Evolutionary conservation across 1,139 yeast genomes (phyloP).

Genomic region (Blastobotrys petasosporus): DNA sequence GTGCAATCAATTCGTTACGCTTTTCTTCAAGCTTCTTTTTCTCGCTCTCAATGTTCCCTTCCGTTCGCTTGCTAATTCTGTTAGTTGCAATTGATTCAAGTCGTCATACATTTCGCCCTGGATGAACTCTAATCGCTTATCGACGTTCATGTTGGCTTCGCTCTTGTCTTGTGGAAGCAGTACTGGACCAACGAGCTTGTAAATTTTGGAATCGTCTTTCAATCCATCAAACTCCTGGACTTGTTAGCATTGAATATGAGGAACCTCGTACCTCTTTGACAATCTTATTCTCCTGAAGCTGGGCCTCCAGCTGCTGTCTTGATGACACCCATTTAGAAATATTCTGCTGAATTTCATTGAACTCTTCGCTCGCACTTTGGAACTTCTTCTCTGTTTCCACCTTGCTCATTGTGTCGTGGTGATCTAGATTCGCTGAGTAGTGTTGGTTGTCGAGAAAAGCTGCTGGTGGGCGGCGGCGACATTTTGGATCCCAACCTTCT

Average conservation of each 20-base stretch:
- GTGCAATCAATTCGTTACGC: slow-evolving; percentile 31
- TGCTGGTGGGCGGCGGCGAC: neutral
- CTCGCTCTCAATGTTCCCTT: slow-evolving; percentile 29
- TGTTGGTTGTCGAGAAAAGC: neutral
- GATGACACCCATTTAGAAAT: slow-evolving; percentile 32
- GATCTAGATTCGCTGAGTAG: neutral
- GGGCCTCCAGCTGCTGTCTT: slow-evolving; percentile 57
- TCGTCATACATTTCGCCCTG: slow-evolving; percentile 54
- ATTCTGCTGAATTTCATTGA: slow-evolving; percentile 31
- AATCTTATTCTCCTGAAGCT: slow-evolving; percentile 80
- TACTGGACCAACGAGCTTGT: slow-evolving; percentile 87
- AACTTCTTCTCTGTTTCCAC: slow-evolving; percentile 16
- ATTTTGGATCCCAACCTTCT: neutral
- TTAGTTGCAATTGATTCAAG: neutral
- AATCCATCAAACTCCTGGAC: slow-evolving; percentile 55
- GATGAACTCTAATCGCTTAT: slow-evolving; percentile 83
- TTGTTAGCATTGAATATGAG: neutral
- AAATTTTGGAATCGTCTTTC: slow-evolving; percentile 62
- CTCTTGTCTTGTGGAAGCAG: slow-evolving; percentile 77
- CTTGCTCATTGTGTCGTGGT: slow-evolving; percentile 6
- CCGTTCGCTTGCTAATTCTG: slow-evolving; percentile 29
- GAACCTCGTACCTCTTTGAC: slow-evolving; percentile 47
- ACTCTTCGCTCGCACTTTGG: slow-evolving; percentile 28
- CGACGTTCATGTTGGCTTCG: slow-evolving; percentile 80
- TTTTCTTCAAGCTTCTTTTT: slow-evolving; percentile 32